Conservation (phyloP, 2,329 filamentous ascomycete genomes). For the Pestalotiopsis sp. region DNA sequence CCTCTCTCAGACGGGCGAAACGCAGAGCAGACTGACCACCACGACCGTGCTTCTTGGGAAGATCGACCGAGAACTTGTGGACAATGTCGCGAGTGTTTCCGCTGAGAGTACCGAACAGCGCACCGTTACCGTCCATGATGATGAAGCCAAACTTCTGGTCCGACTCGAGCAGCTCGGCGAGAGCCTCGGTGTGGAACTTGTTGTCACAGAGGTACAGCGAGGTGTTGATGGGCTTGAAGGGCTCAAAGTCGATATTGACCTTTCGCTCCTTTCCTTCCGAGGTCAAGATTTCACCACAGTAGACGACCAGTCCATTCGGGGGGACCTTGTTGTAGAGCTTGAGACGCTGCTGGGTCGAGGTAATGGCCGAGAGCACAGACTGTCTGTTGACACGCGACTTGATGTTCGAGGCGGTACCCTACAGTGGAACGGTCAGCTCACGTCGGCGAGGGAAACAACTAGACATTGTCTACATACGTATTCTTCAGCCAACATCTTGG, state of each 20-base stretch:
- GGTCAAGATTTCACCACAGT: constrained; percentile 99
- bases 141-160: constrained; percentile 99
- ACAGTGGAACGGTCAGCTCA: constrained; percentile 26
- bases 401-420: constrained; percentile 99
- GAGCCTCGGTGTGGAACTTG: constrained; percentile 98
- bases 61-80: constrained; percentile 97
- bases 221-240: constrained; percentile 99
- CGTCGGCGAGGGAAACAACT: not conserved
- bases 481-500: constrained; percentile 99
- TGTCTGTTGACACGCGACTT: constrained; percentile 99
- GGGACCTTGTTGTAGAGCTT: constrained; percentile 99
- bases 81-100: constrained; percentile 96
- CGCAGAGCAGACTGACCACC: constrained; percentile 99
- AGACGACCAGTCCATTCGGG: constrained; percentile 94
- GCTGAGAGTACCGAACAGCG: constrained; percentile 93
- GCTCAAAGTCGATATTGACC: constrained; percentile 99
- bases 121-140: constrained; percentile 99
- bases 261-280: constrained; percentile 98
- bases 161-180: constrained; percentile 95
- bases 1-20: constrained; percentile 98
- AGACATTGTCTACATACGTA: constrained; percentile 65
- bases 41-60: constrained; percentile 99
- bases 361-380: constrained; percentile 96
- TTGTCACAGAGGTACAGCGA: constrained; percentile 99
- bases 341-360: constrained; percentile 96